phyloP scores from a whole-genome alignment of 2,329 filamentous ascomycete species.

The Sporothrix variecibatus region DNA sequence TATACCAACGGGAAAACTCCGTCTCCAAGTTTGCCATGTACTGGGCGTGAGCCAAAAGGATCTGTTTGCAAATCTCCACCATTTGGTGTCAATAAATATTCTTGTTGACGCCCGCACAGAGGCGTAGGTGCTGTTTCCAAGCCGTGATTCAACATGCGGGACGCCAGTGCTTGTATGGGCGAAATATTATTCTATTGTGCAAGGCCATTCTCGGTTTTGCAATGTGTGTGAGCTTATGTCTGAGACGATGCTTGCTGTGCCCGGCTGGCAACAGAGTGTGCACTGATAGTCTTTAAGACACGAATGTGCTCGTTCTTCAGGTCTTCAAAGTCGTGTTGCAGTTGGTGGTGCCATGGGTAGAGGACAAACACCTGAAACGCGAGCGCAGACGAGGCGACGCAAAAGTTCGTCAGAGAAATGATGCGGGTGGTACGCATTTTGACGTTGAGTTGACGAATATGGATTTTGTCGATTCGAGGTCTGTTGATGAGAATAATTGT shows the following conservation, averaged over 20 bases:
- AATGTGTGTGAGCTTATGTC: background rate
- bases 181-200: no score
- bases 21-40: no score
- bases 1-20: background rate
- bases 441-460: background rate
- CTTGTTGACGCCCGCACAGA: background rate
- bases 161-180: no score
- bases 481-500: background rate
- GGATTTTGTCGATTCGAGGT: background rate
- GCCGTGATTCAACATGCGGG: no score
- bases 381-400: constrained; percentile 65
- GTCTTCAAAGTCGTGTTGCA: constrained; percentile 62
- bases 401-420: constrained; percentile 65
- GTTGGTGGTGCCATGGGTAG: constrained; percentile 69
- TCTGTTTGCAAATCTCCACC: background rate
- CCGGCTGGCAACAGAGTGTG: background rate
- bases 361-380: constrained; percentile 69
- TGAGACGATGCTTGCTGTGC: background rate
- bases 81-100: background rate
- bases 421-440: constrained; percentile 43
- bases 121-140: background rate
- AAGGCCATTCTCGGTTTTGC: no score
- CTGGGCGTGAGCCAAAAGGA: background rate
- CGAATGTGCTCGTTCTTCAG: constrained; percentile 59
- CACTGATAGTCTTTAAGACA: constrained; percentile 38